phyloP scores from a whole-genome alignment of 768 basidiomycete genomes.

The Steccherinum ochraceum region DNA sequence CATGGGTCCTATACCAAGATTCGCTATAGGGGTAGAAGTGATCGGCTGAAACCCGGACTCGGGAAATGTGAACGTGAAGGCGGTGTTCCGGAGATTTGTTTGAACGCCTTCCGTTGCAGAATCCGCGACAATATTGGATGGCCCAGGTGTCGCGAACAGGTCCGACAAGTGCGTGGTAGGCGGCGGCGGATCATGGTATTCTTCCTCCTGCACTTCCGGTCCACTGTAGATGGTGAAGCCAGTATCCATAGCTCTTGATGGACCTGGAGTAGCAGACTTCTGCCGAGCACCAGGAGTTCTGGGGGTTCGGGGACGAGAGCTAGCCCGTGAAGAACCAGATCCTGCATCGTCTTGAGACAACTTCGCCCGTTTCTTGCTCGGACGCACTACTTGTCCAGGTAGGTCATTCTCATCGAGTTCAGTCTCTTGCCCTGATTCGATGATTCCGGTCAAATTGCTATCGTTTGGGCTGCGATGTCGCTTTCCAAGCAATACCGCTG shows the following conservation, averaged over 20 bases:
- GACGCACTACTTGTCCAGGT: constrained; percentile 33
- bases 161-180: constrained; percentile 48
- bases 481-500: constrained; percentile 44
- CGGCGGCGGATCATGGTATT: constrained; percentile 28
- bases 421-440: constrained; percentile 38
- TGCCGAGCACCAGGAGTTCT: no score
- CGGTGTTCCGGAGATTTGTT: background rate
- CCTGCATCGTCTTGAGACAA: constrained; percentile 19
- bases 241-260: constrained; percentile 20
- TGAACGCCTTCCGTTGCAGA: constrained; percentile 32
- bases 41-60: constrained; percentile 16
- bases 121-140: constrained; percentile 28
- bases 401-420: constrained; percentile 30
- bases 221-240: constrained; percentile 47
- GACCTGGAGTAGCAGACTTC: background rate
- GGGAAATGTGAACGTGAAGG: constrained; percentile 22
- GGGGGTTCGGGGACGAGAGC: constrained; percentile 13
- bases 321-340: constrained; percentile 2
- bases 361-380: constrained; percentile 49
- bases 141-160: constrained; percentile 39
- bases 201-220: constrained; percentile 23
- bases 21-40: constrained; percentile 19
- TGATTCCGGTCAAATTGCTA: constrained; percentile 34
- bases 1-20: background rate
- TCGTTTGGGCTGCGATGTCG: constrained; percentile 48